Base-by-base conservation (phyloP, 169 alveolate genomes). In the Toxoplasma gondii region DNA sequence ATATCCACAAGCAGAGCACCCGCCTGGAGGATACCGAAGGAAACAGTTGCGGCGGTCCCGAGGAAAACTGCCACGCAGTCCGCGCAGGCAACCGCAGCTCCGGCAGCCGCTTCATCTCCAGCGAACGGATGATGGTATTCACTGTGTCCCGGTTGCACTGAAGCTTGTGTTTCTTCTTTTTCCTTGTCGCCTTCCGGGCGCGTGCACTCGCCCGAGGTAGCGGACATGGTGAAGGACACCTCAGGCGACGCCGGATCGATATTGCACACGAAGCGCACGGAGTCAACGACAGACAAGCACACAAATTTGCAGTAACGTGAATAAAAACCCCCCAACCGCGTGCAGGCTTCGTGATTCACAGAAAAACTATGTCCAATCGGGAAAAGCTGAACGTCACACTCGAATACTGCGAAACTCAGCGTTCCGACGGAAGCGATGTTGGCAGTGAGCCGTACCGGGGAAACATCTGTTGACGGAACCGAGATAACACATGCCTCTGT, bases 11-110 rank as follows among this genome's bases (percentile, higher is more conserved):
- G 58, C 34, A 82, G 27, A 19, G 90, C 90, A 49, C 90, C 90
- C 49, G 69, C 90, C 67, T 82, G 90, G 34, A 82, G 36, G 67
- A 82, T 17, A 10, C 58, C 90, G 67, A 82, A 67, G 10, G 90
- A 82, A 43, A 82, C 27, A 5, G 90, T 82, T n/a, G 90, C 39
- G 90, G 90, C 90, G 24, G 90, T 49, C 67, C 90, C 90, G 41
- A 82, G 67, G 34, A 38, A n/a, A n/a, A 82, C 69, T 12, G 90
- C 90, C 38, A 82, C 41, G 67, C 90, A 82, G 36, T 82, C 90
- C 69, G 58, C 90, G 67, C 90, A 82, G n/a, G 36, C 54, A 16
- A 49, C 36, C 69, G 90, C 90, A 19, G 90, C 90, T 45, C 45
- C 31, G 87, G 44, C 87, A 38, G 87, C 45, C 29, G 87, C 43